These are phyloP conservation scores for Eutrema japonicum DNA, from an alignment of 345 rosid genomes.

Conservation along the genomic window DNA sequence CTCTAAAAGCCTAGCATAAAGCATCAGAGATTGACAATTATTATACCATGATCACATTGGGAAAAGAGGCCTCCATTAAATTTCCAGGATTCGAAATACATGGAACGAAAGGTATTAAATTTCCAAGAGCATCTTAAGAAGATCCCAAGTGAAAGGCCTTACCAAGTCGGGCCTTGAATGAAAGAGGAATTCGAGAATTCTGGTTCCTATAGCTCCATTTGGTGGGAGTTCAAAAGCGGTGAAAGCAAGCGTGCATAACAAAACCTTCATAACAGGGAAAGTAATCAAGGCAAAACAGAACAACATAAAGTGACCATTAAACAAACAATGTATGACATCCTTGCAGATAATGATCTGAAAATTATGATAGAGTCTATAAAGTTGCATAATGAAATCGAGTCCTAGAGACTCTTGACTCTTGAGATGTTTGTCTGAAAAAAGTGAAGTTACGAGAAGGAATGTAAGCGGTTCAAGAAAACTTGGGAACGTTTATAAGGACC, in stretches of 20 bases:
- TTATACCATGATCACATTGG: conserved; percentile 15
- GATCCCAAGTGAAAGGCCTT: conserved; percentile 36
- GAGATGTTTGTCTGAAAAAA: conserved; percentile 21
- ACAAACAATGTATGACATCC: conserved; percentile 12
- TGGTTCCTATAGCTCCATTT: conserved; percentile 92
- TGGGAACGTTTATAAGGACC: conserved; percentile 16
- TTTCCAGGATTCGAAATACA: background rate
- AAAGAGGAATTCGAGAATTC: conserved; percentile 84
- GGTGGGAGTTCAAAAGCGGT: conserved; percentile 99
- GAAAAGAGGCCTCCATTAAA: background rate
- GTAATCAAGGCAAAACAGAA: conserved; percentile 11
- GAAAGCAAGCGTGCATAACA: conserved; percentile 90
- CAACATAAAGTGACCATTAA: background rate
- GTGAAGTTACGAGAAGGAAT: conserved; percentile 4
- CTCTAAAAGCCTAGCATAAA: background rate
- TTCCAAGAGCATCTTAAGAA: conserved; percentile 1
- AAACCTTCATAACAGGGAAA: conserved; percentile 61
- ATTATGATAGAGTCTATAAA: background rate
- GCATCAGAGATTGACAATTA: conserved; percentile 2
- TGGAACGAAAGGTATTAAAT: background rate
- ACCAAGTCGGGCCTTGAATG: conserved; percentile 94
- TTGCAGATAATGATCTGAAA: background rate
- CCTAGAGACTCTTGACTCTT: conserved; percentile 15
- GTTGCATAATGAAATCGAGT: conserved; percentile 3
- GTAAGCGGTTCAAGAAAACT: background rate